phyloP scores from a whole-genome alignment of 2,329 filamentous ascomycete species.

The Proliferodiscus dingleyae region DNA sequence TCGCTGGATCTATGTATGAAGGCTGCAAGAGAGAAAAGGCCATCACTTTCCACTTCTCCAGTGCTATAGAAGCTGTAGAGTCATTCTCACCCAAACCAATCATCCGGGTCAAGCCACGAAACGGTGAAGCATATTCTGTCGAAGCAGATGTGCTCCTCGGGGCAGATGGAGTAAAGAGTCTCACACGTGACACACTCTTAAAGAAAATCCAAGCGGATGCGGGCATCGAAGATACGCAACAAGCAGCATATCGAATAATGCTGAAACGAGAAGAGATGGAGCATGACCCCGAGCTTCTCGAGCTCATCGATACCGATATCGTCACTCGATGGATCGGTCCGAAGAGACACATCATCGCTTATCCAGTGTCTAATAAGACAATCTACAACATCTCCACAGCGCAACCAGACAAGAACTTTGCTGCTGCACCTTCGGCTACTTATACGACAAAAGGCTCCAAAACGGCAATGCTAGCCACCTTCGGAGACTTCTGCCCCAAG shows the following conservation, averaged over 20 bases:
- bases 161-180: slow-evolving; percentile 52
- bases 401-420: slow-evolving; percentile 58
- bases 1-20: slow-evolving; percentile 64
- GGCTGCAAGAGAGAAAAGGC: slow-evolving; percentile 59
- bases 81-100: slow-evolving; percentile 55
- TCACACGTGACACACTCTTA: slow-evolving; percentile 49
- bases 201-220: slow-evolving; percentile 37
- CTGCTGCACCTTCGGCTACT: slow-evolving; percentile 50
- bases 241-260: slow-evolving; percentile 78
- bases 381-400: slow-evolving; percentile 61
- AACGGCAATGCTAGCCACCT: slow-evolving; percentile 55
- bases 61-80: slow-evolving; percentile 49
- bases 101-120: slow-evolving; percentile 55
- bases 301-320: slow-evolving; percentile 60
- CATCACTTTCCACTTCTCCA: slow-evolving; percentile 66
- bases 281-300: slow-evolving; percentile 60
- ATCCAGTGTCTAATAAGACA: slow-evolving; percentile 63
- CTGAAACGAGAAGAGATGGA: slow-evolving; percentile 63
- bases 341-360: slow-evolving; percentile 72
- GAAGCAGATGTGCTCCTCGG: slow-evolving; percentile 50
- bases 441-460: slow-evolving; percentile 62
- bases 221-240: slow-evolving; percentile 62
- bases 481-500: slow-evolving; percentile 54
- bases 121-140: slow-evolving; percentile 44
- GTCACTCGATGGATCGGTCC: slow-evolving; percentile 74